Percentiles rank a stretch among this genome's conserved stretches.
These are phyloP conservation scores for Cadophora luteo-olivacea DNA, from an alignment of 2,329 filamentous ascomycete genomes.

Conservation along the genomic window DNA sequence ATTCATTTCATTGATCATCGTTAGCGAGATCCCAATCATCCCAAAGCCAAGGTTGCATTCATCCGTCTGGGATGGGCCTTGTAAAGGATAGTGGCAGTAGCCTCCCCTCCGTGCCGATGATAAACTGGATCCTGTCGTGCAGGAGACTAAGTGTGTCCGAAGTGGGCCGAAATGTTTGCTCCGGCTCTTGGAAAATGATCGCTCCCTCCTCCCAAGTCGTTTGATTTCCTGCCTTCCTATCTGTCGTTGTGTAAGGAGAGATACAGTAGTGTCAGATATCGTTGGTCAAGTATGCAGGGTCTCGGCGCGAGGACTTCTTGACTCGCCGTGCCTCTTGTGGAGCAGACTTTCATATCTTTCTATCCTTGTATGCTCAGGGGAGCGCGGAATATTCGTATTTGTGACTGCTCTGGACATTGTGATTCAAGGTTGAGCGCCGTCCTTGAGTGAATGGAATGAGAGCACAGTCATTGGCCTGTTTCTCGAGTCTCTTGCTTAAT, in stretches of 20 bases:
- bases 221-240: background rate
- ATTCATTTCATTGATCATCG: background rate
- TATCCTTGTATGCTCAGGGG: background rate
- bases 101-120: background rate
- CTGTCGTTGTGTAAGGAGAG: background rate
- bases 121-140: background rate
- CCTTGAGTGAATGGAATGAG: background rate
- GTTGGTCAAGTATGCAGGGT: background rate
- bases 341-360: background rate
- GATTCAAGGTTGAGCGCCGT: background rate
- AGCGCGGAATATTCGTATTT: background rate
- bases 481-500: background rate
- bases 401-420: background rate
- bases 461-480: background rate
- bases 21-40: background rate
- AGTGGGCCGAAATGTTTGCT: background rate
- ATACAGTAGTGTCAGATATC: background rate
- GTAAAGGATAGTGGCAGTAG: background rate
- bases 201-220: background rate
- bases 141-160: conserved; percentile 9
- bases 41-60: conserved; percentile 10
- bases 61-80: conserved; percentile 6
- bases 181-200: conserved; percentile 4
- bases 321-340: background rate
- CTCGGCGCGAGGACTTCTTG: background rate